Evolutionary conservation across 306 rosid species (phyloP).

Genomic region (Amphicarpaea edgeworthii): DNA sequence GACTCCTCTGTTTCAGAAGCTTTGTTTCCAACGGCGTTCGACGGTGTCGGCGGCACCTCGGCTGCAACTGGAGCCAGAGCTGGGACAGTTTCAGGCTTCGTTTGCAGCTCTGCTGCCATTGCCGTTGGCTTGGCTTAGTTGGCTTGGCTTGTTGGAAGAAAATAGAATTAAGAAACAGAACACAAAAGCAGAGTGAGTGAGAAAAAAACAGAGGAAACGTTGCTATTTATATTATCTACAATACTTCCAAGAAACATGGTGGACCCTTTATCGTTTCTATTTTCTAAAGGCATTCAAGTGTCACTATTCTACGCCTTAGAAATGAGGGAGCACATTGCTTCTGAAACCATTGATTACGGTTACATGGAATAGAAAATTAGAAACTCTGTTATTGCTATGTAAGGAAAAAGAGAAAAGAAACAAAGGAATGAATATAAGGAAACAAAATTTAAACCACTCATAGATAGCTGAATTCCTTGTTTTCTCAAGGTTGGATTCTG

Average conservation of each 20-base stretch:
- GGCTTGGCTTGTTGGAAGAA: neutral
- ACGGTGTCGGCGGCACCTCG: slow-evolving; percentile 47
- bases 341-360: slow-evolving; percentile 16
- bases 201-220: neutral
- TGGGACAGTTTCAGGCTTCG: slow-evolving; percentile 42
- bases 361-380: neutral
- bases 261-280: slow-evolving; percentile 1
- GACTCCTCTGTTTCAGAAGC: slow-evolving; percentile 41
- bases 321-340: neutral
- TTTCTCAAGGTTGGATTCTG: no score
- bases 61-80: slow-evolving; percentile 31
- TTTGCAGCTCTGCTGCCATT: slow-evolving; percentile 59
- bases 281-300: no score
- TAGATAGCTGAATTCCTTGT: no score
- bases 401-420: no score
- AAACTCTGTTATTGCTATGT: no score
- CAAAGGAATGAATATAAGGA: no score
- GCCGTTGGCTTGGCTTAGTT: neutral
- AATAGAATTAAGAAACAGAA: slow-evolving; percentile 2
- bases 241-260: neutral
- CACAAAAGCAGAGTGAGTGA: neutral
- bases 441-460: no score
- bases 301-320: neutral
- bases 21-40: slow-evolving; percentile 41
- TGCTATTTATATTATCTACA: neutral